Evolutionary conservation across 176 grass and related monocot genomes (phyloP).

Genomic region (Musa schizocarpa): DNA sequence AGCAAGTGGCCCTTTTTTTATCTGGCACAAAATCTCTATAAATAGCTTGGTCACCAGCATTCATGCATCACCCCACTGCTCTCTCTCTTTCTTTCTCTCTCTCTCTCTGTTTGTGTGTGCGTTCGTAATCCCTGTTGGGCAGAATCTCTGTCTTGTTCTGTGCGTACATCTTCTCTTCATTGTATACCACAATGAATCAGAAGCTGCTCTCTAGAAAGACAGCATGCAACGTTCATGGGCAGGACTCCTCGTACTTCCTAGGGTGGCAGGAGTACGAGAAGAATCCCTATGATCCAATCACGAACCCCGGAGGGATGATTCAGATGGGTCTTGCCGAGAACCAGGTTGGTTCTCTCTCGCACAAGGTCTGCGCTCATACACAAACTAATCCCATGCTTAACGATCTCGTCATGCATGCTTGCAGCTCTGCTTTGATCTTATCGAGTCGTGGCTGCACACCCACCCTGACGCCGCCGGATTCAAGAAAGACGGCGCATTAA

Average conservation of each 20-base stretch:
- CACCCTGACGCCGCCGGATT: conserved; percentile 61
- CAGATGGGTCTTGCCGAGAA: conserved; percentile 99
- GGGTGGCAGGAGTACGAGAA: conserved; percentile 90
- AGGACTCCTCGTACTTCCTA: conserved; percentile 84
- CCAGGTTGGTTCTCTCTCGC: conserved; percentile 25
- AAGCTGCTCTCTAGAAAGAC: conserved; percentile 66
- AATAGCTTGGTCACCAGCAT: neutral
- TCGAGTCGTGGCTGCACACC: conserved; percentile 66
- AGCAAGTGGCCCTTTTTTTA: too few species aligned
- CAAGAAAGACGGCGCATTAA: conserved; percentile 35
- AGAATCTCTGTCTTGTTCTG: neutral
- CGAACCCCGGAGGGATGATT: conserved; percentile 77
- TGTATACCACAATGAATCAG: conserved; percentile 8
- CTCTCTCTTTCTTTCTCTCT: too few species aligned
- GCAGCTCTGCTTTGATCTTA: conserved; percentile 82
- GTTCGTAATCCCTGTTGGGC: too few species aligned
- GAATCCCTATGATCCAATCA: conserved; percentile 52
- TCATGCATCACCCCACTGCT: neutral
- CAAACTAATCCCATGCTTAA: neutral
- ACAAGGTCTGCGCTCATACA: neutral
- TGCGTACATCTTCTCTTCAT: neutral
- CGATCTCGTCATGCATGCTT: neutral
- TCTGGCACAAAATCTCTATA: neutral
- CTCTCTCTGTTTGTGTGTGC: neutral
- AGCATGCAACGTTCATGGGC: conserved; percentile 65